phyloP scores from a whole-genome alignment of 768 basidiomycete genomes.

The Phylloporus scabripes region DNA sequence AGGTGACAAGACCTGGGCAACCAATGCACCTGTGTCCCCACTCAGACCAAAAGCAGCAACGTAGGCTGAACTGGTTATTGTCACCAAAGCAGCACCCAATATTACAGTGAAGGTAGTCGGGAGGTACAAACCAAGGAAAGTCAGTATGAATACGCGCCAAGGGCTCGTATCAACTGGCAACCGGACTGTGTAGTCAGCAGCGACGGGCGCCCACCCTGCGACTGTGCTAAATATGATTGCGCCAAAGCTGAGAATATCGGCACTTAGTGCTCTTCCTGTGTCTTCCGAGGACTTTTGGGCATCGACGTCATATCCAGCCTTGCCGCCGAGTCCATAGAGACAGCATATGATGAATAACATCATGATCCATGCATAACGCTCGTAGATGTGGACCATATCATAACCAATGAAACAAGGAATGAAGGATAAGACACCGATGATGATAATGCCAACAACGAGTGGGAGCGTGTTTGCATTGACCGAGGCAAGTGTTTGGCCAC shows the following conservation, averaged over 20 bases:
- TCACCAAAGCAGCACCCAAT: constrained; percentile 38
- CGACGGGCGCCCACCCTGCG: constrained; percentile 47
- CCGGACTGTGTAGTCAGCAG: constrained; percentile 51
- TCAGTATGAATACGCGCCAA: constrained; percentile 42
- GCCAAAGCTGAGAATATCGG: constrained; percentile 48
- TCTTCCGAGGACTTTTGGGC: constrained; percentile 41
- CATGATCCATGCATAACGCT: constrained; percentile 53
- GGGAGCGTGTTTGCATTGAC: constrained; percentile 41
- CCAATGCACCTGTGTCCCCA: constrained; percentile 29
- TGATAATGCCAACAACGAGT: constrained; percentile 44
- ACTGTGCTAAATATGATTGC: constrained; percentile 46
- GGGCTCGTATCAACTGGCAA: constrained; percentile 41
- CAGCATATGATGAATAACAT: constrained; percentile 44
- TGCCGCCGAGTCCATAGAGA: constrained; percentile 45
- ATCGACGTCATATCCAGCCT: constrained; percentile 41
- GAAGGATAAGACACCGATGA: constrained; percentile 38
- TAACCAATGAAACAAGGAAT: constrained; percentile 46
- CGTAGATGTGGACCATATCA: constrained; percentile 43
- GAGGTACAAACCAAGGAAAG: constrained; percentile 47
- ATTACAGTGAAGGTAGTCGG: constrained; percentile 37
- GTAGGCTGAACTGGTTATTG: constrained; percentile 38
- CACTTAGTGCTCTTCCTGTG: constrained; percentile 38
- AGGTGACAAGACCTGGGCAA: constrained; percentile 39
- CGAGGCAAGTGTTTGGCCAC: constrained; percentile 46
- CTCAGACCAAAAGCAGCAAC: constrained; percentile 33